These are phyloP conservation scores for Aurinia saxatilis DNA, from an alignment of 345 rosid genomes.

Conservation along the genomic window DNA sequence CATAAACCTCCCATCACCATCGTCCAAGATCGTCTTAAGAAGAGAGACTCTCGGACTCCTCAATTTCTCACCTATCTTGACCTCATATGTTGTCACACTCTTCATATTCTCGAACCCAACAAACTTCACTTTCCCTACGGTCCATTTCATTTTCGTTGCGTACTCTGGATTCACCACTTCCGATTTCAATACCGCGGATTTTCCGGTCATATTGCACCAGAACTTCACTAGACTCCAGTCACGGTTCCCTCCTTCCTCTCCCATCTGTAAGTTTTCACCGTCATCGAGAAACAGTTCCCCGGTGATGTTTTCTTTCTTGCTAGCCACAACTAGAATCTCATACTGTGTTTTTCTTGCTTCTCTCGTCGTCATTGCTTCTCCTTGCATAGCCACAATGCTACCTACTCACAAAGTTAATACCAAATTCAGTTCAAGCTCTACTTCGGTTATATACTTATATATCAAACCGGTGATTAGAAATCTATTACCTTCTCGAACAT, in stretches of 20 bases:
- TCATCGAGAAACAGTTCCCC: conserved; percentile 65
- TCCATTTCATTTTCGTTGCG: conserved; percentile 44
- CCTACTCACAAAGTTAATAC: conserved; percentile 11
- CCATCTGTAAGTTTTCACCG: conserved; percentile 52
- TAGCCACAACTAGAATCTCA: conserved; percentile 42
- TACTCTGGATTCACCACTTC: conserved; percentile 44
- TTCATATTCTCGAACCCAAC: conserved; percentile 37
- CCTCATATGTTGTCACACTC: conserved; percentile 20
- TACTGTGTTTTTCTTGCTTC: conserved; percentile 49
- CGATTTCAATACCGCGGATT: conserved; percentile 27
- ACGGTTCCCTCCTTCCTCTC: conserved; percentile 36
- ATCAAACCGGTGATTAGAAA: neutral
- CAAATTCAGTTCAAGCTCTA: neutral
- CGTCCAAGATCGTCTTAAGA: conserved; percentile 5
- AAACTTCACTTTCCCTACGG: conserved; percentile 42
- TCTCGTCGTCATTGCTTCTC: conserved; percentile 51
- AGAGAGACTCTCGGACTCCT: conserved; percentile 14
- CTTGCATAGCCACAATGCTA: conserved; percentile 61
- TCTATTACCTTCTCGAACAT: conserved; percentile 45
- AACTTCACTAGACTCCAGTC: conserved; percentile 51
- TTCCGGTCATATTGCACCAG: conserved; percentile 19
- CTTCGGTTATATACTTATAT: neutral
- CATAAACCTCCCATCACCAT: conserved; percentile 18
- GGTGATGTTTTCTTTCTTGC: conserved; percentile 29
- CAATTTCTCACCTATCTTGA: conserved; percentile 2